Base-by-base conservation (phyloP, 495 filamentous ascomycete species). In the Aspergillus heteromorphus region DNA sequence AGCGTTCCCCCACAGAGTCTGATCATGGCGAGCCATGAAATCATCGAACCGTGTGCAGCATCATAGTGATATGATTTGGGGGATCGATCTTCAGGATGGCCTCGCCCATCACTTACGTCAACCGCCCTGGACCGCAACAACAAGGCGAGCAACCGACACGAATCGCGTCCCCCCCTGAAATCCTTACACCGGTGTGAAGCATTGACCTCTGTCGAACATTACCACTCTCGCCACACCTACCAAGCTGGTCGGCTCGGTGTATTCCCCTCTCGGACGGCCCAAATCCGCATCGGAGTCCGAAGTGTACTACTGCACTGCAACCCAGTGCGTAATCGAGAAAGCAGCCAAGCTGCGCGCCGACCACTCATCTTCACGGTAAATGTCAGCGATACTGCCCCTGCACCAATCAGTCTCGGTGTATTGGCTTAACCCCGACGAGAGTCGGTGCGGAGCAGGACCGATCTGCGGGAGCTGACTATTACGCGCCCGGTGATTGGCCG, bases 401-500 rank as follows among this genome's bases (percentile, higher is more conserved):
- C 49, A 43, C 49, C 42, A 45, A 45, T 45, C 42, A 45, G 9
- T 20, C 42, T 45, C 42, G 20, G 42, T 18, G 42, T 45, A 45
- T 45, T 45, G 42, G 42, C 20, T 45, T 45, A 45, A 52, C 23
- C 2, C 16, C 14, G 53, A 49, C n/a, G n/a, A 16, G 27, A n/a
- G 19, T 30, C 43, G 6, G 11, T 25, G 36, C 34, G 18, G 36
- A 0, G 19, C 42, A 10, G n/a, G 47, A 16, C 23, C 17, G 55
- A 58, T 54, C 42, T 40, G 40, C 36, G 18, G 23, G 1, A 21
- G 56, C 56, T 59, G 56, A 59, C 56, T 21, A 51, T 59, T 59
- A 41, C 19, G 18, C 23, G 17, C 13, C 21, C 14, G 16, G 17
- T 59, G 51, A 59, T 59, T 59, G 56, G 56, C 27, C 9, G 47